These are phyloP conservation scores for Wallacemonas collosoma DNA, from an alignment of 208 protist genomes.

Conservation along the genomic window DNA sequence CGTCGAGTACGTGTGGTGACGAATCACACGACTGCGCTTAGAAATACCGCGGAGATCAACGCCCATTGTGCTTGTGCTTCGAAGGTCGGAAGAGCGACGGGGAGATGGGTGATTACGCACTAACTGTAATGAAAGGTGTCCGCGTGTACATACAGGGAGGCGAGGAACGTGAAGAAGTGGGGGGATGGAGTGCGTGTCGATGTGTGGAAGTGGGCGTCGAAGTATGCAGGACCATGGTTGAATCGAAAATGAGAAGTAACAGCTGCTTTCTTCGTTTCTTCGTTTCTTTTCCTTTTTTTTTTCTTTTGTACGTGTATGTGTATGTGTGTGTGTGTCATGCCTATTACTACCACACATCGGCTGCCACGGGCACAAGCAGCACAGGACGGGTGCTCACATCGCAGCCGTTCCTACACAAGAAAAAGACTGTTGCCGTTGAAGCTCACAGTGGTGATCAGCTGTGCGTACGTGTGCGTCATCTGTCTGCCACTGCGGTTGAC, in stretches of 20 bases:
- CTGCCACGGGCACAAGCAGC: too few relatives aligned
- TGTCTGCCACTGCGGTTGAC: too few relatives aligned
- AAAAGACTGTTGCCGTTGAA: too few relatives aligned
- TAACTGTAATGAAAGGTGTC: conserved; percentile 8
- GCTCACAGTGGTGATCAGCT: too few relatives aligned
- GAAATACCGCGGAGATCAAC: conserved; percentile 90
- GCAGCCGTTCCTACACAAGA: too few relatives aligned
- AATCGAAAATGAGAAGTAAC: not conserved
- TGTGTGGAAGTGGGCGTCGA: not conserved
- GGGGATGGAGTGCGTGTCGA: not conserved
- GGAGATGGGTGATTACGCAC: conserved; percentile 10
- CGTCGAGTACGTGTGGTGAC: conserved; percentile 94
- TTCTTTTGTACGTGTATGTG: too few relatives aligned
- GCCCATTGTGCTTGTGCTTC: conserved; percentile 64
- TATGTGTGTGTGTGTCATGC: too few relatives aligned
- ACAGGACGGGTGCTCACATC: too few relatives aligned
- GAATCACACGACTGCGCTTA: conserved; percentile 91
- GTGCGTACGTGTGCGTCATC: too few relatives aligned
- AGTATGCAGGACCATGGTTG: too few relatives aligned
- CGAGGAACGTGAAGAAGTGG: not conserved
- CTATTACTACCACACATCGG: too few relatives aligned
- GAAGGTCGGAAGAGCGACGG: not conserved
- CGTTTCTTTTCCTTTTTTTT: not conserved
- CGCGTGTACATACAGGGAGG: conserved; percentile 14
- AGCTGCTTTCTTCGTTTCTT: conserved; percentile 16